A percentile compares a stretch with the other conserved stretches of the same genome.
These are phyloP conservation scores for Stellera chamaejasme DNA, from an alignment of 345 rosid species.

Conservation along the genomic window DNA sequence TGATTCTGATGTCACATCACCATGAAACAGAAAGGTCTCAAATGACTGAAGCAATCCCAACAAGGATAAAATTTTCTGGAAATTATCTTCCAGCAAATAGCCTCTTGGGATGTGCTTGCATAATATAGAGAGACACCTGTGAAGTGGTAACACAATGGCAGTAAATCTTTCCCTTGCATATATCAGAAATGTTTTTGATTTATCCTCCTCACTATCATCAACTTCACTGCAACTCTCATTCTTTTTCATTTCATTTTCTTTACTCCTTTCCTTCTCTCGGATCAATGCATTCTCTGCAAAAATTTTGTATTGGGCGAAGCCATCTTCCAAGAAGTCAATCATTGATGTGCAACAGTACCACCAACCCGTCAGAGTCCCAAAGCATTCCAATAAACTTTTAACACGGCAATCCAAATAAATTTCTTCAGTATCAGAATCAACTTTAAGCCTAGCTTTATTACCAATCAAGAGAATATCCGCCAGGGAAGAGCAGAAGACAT, in stretches of 20 bases:
- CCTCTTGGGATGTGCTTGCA: conserved; percentile 23
- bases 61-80: conserved; percentile 10
- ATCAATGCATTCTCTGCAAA: conserved; percentile 19
- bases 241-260: conserved; percentile 8
- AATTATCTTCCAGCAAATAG: conserved; percentile 14
- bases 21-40: conserved; percentile 8
- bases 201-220: neutral
- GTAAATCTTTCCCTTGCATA: conserved; percentile 17
- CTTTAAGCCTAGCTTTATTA: conserved; percentile 28
- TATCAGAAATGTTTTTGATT: conserved; percentile 20
- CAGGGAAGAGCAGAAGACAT: conserved; percentile 9
- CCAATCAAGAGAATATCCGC: conserved; percentile 37
- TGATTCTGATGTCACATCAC: conserved; percentile 15
- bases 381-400: conserved; percentile 19
- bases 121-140: conserved; percentile 17
- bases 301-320: conserved; percentile 16
- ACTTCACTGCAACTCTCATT: neutral
- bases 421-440: conserved; percentile 20
- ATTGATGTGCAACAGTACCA: conserved; percentile 13
- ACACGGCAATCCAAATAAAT: conserved; percentile 39
- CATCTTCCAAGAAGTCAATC: conserved; percentile 20
- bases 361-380: conserved; percentile 21
- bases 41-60: conserved; percentile 19
- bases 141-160: conserved; percentile 3
- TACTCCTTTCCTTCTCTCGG: neutral